These are phyloP conservation scores for Staphylotrichum longicolle DNA, from an alignment of 495 filamentous ascomycete species.

Conservation along the genomic window DNA sequence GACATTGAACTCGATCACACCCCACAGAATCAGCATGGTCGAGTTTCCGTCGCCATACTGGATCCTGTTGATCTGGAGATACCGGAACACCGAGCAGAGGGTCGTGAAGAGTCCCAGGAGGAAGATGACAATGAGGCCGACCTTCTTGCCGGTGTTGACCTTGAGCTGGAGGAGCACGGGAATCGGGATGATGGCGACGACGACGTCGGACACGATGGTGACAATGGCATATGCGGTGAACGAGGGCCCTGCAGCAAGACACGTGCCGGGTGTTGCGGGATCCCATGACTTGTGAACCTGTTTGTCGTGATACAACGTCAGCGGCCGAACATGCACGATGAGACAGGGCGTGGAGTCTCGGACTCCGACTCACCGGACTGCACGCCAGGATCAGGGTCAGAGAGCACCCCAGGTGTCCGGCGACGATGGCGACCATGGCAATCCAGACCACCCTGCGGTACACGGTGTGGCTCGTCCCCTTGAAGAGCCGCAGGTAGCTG, in stretches of 20 bases:
- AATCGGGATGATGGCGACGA: conserved; percentile 54
- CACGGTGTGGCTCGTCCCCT: conserved; percentile 44
- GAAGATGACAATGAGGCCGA: conserved; percentile 55
- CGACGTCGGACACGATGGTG: conserved; percentile 53
- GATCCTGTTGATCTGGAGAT: conserved; percentile 54
- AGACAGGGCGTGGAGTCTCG: conserved; percentile 1
- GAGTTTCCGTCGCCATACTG: conserved; percentile 53
- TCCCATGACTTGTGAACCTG: conserved; percentile 53
- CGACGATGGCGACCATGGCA: conserved; percentile 43
- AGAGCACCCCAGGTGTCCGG: conserved; percentile 50
- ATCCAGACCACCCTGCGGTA: conserved; percentile 51
- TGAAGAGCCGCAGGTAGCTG: conserved; percentile 54
- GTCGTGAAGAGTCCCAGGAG: conserved; percentile 59
- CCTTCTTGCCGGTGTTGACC: conserved; percentile 50
- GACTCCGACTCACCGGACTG: conserved; percentile 40
- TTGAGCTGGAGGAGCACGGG: conserved; percentile 53
- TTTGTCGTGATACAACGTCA: not conserved
- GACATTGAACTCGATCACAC: conserved; percentile 58
- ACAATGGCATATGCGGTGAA: conserved; percentile 55
- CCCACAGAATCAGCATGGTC: conserved; percentile 58
- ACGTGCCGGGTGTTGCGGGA: conserved; percentile 38
- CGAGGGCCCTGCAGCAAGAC: conserved; percentile 50
- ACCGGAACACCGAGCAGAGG: conserved; percentile 54
- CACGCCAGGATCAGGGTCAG: conserved; percentile 55
- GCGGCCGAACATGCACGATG: not conserved